Conservation (phyloP, 495 filamentous ascomycete genomes). For the Alectoria sarmentosa region DNA sequence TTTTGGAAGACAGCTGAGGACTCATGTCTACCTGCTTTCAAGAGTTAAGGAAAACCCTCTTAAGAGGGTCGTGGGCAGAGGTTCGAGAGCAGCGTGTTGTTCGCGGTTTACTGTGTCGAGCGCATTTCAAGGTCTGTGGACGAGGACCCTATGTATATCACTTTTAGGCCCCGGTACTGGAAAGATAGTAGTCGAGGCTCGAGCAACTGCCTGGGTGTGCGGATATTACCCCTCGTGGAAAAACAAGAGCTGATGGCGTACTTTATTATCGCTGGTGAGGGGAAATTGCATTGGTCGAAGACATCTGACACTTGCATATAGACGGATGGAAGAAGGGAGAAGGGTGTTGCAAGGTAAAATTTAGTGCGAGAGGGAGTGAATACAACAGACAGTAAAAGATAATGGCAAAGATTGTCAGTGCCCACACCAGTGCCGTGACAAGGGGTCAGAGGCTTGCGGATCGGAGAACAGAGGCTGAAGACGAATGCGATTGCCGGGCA, state of each 20-base stretch:
- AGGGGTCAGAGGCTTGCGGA: constrained; percentile 12
- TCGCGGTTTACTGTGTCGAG: constrained; percentile 1
- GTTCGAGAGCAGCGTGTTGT: neutral
- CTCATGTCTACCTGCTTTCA: constrained; percentile 12
- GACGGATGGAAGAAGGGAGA: constrained; percentile 5
- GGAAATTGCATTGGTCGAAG: constrained; percentile 7
- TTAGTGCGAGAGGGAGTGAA: neutral
- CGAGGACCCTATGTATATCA: constrained; percentile 6
- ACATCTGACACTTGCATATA: constrained; percentile 9
- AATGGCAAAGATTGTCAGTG: constrained; percentile 11
- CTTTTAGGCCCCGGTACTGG: neutral
- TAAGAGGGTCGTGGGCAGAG: too few relatives aligned
- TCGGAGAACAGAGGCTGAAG: constrained; percentile 10
- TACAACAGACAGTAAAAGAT: constrained; percentile 6
- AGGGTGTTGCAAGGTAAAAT: neutral
- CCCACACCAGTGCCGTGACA: neutral
- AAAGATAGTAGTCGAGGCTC: constrained; percentile 3
- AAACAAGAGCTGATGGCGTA: constrained; percentile 4
- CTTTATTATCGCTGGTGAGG: constrained; percentile 1
- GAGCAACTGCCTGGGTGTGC: constrained; percentile 15
- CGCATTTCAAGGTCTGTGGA: neutral
- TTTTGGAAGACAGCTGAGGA: constrained; percentile 17
- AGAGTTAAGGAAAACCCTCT: neutral
- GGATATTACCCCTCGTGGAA: constrained; percentile 15
- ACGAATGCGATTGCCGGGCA: constrained; percentile 11